Conservation (phyloP, 331 rosid species). For the Acacia pycnantha region DNA sequence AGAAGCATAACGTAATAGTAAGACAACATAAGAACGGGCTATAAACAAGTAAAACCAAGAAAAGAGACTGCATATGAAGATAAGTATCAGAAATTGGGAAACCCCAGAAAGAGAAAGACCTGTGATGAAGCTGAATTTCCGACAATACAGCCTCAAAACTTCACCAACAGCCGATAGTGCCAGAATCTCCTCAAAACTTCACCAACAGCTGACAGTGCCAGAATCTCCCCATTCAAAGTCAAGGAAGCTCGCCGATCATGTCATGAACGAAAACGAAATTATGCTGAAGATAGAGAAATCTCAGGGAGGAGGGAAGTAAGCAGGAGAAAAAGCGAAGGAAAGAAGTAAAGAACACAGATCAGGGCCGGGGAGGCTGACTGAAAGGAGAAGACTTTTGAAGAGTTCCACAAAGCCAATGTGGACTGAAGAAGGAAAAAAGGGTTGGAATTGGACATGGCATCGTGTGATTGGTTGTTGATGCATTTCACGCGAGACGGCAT, state of each 20-base stretch:
- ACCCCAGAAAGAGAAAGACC: slow-evolving; percentile 30
- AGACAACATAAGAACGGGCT: background rate
- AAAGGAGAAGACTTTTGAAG: slow-evolving; percentile 2
- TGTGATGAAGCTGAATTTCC: slow-evolving; percentile 17
- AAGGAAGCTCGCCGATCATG: slow-evolving; percentile 13
- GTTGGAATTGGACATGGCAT: background rate
- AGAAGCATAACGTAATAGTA: background rate
- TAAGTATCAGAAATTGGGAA: slow-evolving; percentile 2
- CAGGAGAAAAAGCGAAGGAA: background rate
- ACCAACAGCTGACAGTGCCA: background rate
- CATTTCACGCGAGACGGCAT: background rate
- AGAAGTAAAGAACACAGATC: background rate
- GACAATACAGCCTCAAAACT: slow-evolving; percentile 1
- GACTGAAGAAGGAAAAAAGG: background rate
- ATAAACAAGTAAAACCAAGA: background rate
- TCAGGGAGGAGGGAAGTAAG: background rate
- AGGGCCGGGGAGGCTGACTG: background rate
- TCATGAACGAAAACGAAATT: background rate
- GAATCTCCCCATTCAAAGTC: slow-evolving; percentile 8
- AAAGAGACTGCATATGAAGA: background rate
- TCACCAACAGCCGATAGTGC: background rate
- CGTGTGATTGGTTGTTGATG: background rate
- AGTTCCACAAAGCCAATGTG: background rate
- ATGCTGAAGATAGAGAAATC: background rate
- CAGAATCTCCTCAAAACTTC: background rate